phyloP scores from a whole-genome alignment of 2,329 filamentous ascomycete species.

The Colletotrichum sidae region DNA sequence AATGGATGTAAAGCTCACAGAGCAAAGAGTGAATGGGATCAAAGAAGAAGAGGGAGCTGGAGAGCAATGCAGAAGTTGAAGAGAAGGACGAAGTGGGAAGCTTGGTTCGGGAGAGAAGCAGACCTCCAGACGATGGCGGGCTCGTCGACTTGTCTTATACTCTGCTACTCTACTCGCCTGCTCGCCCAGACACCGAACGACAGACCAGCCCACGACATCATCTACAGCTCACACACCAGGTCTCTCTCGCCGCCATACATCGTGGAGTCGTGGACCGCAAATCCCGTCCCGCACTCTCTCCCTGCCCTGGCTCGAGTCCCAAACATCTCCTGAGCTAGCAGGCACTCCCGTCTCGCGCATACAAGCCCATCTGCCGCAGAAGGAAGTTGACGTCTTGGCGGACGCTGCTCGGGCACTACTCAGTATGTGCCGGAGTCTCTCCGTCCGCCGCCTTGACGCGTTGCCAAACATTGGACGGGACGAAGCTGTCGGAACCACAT shows the following conservation, averaged over 20 bases:
- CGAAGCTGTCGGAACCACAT: slow-evolving; percentile 6
- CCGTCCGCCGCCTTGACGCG: slow-evolving; percentile 11
- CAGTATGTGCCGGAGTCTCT: slow-evolving; percentile 3
- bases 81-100: slow-evolving; percentile 30
- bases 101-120: background rate
- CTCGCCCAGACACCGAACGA: background rate
- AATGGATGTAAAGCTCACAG: slow-evolving; percentile 34
- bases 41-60: slow-evolving; percentile 24
- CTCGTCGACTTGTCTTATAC: slow-evolving; percentile 29
- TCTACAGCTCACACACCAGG: background rate
- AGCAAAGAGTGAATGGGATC: slow-evolving; percentile 31
- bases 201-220: too few relatives aligned
- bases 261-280: slow-evolving; percentile 23
- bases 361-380: slow-evolving; percentile 25
- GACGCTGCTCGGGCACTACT: background rate
- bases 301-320: background rate
- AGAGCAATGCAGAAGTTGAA: slow-evolving; percentile 26
- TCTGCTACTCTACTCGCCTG: slow-evolving; percentile 6
- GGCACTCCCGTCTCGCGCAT: slow-evolving; percentile 8
- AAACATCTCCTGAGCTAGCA: background rate
- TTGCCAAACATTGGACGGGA: slow-evolving; percentile 14
- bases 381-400: slow-evolving; percentile 23
- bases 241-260: background rate
- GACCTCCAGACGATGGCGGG: background rate
- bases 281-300: slow-evolving; percentile 18